phyloP scores from a whole-genome alignment of 2,329 filamentous ascomycete species.

The Aureobasidium leucospermi region DNA sequence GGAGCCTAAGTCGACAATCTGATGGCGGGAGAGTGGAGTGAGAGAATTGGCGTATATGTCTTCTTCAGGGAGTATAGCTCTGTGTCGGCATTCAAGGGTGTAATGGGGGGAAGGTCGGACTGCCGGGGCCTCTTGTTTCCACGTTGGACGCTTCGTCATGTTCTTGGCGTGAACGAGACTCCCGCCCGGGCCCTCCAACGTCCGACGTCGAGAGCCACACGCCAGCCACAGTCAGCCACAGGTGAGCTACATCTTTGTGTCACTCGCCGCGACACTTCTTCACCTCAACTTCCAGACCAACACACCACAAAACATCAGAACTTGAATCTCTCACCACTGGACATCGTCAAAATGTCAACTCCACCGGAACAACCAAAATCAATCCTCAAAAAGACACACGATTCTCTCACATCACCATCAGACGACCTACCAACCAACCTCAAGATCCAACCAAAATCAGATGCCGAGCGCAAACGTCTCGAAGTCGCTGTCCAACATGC shows the following conservation, averaged over 20 bases:
- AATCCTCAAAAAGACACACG: conserved; percentile 36
- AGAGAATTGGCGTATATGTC: neutral
- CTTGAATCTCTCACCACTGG: neutral
- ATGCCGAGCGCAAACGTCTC: conserved; percentile 33
- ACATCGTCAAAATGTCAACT: neutral
- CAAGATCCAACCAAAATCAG: conserved; percentile 20
- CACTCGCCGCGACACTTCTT: neutral
- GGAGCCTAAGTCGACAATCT: neutral
- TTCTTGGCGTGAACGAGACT: conserved; percentile 4
- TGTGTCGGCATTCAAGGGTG: neutral
- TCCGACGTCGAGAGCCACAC: neutral
- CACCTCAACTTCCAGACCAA: neutral
- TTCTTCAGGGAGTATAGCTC: neutral
- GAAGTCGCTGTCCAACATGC: conserved; percentile 77
- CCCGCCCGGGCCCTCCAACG: neutral
- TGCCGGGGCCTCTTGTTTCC: neutral
- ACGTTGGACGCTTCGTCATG: neutral
- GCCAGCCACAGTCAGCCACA: neutral
- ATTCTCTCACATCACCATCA: conserved; percentile 15
- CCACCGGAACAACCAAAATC: conserved; percentile 35
- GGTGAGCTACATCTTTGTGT: neutral
- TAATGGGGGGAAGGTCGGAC: neutral
- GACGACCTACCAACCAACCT: neutral
- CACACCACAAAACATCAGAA: neutral
- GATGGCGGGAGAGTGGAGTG: neutral